A percentile compares a stretch with the other conserved stretches of the same genome.
Evolutionary conservation across 2,329 filamentous ascomycete genomes (phyloP).

Genomic region (Paraconiothyrium brasiliense): DNA sequence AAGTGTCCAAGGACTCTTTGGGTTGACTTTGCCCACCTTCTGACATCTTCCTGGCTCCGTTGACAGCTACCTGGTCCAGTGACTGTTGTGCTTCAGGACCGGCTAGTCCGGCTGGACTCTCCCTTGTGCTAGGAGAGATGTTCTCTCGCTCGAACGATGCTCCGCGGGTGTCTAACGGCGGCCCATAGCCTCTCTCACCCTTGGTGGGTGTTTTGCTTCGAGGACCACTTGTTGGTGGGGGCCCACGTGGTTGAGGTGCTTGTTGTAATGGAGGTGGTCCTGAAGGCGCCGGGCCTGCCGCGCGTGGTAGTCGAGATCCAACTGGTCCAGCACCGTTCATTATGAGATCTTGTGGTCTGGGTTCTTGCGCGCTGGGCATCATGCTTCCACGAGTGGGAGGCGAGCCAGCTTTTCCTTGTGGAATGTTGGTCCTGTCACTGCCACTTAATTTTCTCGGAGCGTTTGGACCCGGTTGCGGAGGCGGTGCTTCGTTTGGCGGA

Average conservation of each 20-base stretch:
- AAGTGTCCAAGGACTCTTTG: conserved; percentile 49
- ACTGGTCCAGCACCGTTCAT: conserved; percentile 42
- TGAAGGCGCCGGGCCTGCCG: conserved; percentile 67
- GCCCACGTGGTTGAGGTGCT: conserved; percentile 65
- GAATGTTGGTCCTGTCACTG: conserved; percentile 55
- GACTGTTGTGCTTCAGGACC: conserved; percentile 31
- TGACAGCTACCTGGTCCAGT: conserved; percentile 21
- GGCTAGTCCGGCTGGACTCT: conserved; percentile 42
- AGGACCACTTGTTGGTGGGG: conserved; percentile 45
- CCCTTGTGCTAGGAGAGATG: conserved; percentile 57
- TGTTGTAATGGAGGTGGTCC: conserved; percentile 73
- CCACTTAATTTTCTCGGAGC: conserved; percentile 57
- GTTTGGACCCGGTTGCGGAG: conserved; percentile 38
- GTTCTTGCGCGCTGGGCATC: conserved; percentile 39
- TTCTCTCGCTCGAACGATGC: conserved; percentile 58
- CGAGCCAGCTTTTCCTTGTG: conserved; percentile 46
- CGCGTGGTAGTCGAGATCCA: conserved; percentile 68
- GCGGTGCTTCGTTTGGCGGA: conserved; percentile 73
- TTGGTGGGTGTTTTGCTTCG: conserved; percentile 63
- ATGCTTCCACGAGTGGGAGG: conserved; percentile 56
- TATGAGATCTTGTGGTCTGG: conserved; percentile 48
- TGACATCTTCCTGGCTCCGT: conserved; percentile 38
- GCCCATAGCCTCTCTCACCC: conserved; percentile 56
- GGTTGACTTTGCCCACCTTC: conserved; percentile 41
- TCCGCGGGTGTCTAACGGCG: conserved; percentile 54